Evolutionary conservation across 331 rosid genomes (phyloP), one percentile per base, ranked within the genome.

Genomic region (Malus hybrid): DNA sequence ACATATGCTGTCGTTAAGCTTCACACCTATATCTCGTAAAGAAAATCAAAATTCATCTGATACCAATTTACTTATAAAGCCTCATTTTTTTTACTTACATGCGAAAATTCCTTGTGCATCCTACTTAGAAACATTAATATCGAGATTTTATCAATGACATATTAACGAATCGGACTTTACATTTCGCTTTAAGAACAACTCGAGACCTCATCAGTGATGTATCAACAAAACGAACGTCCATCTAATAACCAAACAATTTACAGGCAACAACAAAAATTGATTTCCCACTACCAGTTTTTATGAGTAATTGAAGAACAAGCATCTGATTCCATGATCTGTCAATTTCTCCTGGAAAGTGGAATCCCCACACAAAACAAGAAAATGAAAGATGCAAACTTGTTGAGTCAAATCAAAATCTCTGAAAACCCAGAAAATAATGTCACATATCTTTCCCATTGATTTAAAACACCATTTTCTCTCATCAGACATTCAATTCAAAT

Each of bases 381-480:
- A 12, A 1, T 22, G 5, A n/a, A 67, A 65, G 44, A 10, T 33
- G 50, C n/a, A 39, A 39, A 71, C 48, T 22, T 34, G 81, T 29
- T 11, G 27, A 68, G 87, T 85, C 83, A 69, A 50, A 48, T 83
- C 87, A 74, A 6, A 16, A 52, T 52, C 70, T 11, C 42, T 7
- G 9, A 32, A 69, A 32, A 69, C 2, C 31, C 64, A 69, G 29
- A 63, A 69, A 63, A 54, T 63, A 59, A 42, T 44, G 50, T 61
- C 31, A 73, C 77, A 28, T 28, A 20, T 16, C 6, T 24, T 18
- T 62, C 18, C 18, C 22, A 61, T 18, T 62, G 70, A 63, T 74
- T 39, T 74, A 39, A 55, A 6, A 28, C 71, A 54, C 12, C 73
- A 76, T 66, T 36, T 65, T 61, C 60, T 12, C 48, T 20, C 50